Percentiles rank a stretch among this genome's conserved stretches.
Conservation (phyloP, 345 rosid genomes). For the Citrus mangshanensis region DNA sequence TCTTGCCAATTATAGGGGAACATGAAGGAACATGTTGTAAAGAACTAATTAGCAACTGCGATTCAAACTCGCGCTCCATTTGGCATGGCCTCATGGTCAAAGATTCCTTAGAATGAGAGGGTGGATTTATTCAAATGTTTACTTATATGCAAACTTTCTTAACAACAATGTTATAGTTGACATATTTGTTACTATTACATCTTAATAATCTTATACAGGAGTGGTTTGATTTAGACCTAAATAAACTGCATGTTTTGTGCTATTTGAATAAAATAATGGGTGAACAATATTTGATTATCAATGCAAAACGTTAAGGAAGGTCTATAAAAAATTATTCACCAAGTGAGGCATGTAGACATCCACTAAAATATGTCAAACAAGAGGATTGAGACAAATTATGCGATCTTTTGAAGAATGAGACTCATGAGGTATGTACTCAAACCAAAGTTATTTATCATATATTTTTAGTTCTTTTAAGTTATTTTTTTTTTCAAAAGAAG, state of each 20-base stretch:
- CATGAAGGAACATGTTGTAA: not conserved
- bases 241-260: not conserved
- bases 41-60: not conserved
- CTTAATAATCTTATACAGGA: not conserved
- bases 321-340: not conserved
- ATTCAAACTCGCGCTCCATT: not conserved
- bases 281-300: not conserved
- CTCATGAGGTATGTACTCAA: not conserved
- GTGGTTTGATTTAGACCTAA: not conserved
- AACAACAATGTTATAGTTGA: not conserved
- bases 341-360: not conserved
- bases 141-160: not conserved
- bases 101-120: no score
- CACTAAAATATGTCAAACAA: not conserved
- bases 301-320: not conserved
- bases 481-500: no score
- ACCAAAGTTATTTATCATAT: no score
- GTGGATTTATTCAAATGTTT: no score
- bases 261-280: not conserved
- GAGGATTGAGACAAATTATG: no score
- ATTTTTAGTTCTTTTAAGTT: no score
- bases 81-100: not conserved
- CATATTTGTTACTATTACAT: not conserved
- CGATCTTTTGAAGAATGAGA: not conserved
- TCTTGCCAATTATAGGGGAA: not conserved